Evolutionary conservation across 495 filamentous ascomycete species (phyloP).

Genomic region (Podospora australis): DNA sequence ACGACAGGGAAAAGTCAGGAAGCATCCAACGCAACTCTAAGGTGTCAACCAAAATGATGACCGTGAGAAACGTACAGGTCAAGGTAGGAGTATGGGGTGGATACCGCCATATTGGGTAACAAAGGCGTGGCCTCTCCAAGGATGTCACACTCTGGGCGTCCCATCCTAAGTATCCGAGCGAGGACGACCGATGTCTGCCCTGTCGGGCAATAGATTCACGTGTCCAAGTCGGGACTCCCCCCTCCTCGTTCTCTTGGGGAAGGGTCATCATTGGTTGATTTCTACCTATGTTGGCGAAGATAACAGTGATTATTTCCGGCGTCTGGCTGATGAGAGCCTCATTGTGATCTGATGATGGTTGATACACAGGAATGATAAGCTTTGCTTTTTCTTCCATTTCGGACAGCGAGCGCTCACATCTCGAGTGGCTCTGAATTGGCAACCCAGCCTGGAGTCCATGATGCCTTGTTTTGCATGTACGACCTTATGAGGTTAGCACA

Average conservation of each 20-base stretch:
- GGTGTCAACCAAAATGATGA: no score
- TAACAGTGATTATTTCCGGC: background rate
- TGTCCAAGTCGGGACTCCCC: conserved; percentile 8
- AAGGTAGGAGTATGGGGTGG: conserved; percentile 1
- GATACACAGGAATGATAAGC: no score
- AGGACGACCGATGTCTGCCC: conserved; percentile 3
- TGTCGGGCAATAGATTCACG: conserved; percentile 7
- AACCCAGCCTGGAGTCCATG: no score
- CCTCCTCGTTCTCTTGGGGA: conserved; percentile 4
- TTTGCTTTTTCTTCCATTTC: no score
- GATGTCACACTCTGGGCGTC: conserved; percentile 12
- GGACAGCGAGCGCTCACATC: no score
- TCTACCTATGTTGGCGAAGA: background rate
- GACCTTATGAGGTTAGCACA: no score
- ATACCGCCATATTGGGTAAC: background rate
- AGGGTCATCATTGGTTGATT: conserved; percentile 6
- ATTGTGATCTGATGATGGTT: no score
- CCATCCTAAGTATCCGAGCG: conserved; percentile 9
- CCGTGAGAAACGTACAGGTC: background rate
- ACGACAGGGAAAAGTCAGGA: no score
- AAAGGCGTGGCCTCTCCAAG: background rate
- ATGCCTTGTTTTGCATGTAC: no score
- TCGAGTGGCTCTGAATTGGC: no score
- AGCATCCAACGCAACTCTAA: no score
- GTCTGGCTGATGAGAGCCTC: background rate